Percentiles rank a stretch among this genome's conserved stretches.
These are phyloP conservation scores for Solanum okadae DNA, from an alignment of 257 asterid species.

Conservation along the genomic window DNA sequence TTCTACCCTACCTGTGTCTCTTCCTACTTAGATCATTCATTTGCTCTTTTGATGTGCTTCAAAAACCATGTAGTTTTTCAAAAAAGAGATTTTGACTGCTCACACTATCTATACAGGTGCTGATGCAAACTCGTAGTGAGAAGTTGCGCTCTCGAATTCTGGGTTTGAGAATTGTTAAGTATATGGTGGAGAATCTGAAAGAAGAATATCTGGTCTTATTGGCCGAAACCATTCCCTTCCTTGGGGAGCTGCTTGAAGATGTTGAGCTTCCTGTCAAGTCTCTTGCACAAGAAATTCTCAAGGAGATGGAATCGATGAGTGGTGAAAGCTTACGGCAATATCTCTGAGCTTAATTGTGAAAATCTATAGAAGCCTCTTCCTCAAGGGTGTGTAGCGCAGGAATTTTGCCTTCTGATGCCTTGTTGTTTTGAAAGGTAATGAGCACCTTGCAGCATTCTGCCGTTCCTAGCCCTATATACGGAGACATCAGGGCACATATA, in stretches of 20 bases:
- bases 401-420: not conserved
- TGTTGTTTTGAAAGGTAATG: not conserved
- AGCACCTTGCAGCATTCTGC: not conserved
- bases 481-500: not conserved
- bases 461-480: not conserved
- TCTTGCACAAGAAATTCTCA: conserved; percentile 75
- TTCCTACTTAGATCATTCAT: not conserved
- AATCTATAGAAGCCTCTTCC: not conserved
- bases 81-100: not conserved
- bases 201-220: conserved; percentile 68
- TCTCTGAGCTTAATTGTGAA: conserved; percentile 23
- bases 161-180: conserved; percentile 64
- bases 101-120: conserved; percentile 36
- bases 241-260: conserved; percentile 87
- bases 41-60: not conserved
- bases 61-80: not conserved
- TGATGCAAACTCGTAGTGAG: conserved; percentile 92
- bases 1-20: not conserved
- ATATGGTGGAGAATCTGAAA: conserved; percentile 62
- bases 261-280: conserved; percentile 60
- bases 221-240: conserved; percentile 86
- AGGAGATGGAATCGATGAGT: conserved; percentile 70
- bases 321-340: conserved; percentile 82
- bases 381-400: not conserved
- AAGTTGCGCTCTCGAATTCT: conserved; percentile 61